Evolutionary conservation across 805 yeast species (phyloP).

Genomic region (Wickerhamomyces silvicola): DNA sequence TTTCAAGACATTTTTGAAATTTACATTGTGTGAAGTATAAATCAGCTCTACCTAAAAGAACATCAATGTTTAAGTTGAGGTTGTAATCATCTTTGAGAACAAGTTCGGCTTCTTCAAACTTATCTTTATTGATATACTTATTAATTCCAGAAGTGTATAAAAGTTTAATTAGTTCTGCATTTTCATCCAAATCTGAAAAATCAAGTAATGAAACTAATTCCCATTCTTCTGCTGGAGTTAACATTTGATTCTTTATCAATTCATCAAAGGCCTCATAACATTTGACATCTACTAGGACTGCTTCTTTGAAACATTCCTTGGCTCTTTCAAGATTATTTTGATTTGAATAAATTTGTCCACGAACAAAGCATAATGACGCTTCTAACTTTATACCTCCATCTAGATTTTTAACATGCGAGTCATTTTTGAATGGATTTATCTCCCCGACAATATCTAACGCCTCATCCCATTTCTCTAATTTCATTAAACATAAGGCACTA

Average conservation of each 20-base stretch:
- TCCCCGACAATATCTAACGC: slow-evolving; percentile 86
- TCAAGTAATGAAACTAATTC: slow-evolving; percentile 58
- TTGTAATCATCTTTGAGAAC: slow-evolving; percentile 66
- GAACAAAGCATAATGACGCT: slow-evolving; percentile 76
- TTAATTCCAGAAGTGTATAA: slow-evolving; percentile 72
- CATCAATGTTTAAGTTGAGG: slow-evolving; percentile 62
- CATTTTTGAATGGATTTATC: slow-evolving; percentile 57
- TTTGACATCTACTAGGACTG: slow-evolving; percentile 79
- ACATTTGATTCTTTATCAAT: slow-evolving; percentile 59
- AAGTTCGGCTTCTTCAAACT: slow-evolving; percentile 58
- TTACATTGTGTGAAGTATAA: slow-evolving; percentile 66
- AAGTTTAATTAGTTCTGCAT: slow-evolving; percentile 71
- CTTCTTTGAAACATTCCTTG: slow-evolving; percentile 80
- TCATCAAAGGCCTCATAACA: slow-evolving; percentile 91
- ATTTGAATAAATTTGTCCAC: slow-evolving; percentile 78
- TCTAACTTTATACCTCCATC: slow-evolving; percentile 87
- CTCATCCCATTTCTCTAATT: slow-evolving; percentile 76
- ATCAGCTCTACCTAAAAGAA: slow-evolving; percentile 64
- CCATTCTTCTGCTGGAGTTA: slow-evolving; percentile 87
- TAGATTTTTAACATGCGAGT: slow-evolving; percentile 34
- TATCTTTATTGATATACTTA: slow-evolving; percentile 56
- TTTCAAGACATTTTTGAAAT: slow-evolving; percentile 64
- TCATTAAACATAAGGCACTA: slow-evolving; percentile 66
- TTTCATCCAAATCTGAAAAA: slow-evolving; percentile 70
- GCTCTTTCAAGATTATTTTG: slow-evolving; percentile 84